Base-by-base conservation (phyloP, 352 stramenopile species). In the Globisporangium acanthophoron region DNA sequence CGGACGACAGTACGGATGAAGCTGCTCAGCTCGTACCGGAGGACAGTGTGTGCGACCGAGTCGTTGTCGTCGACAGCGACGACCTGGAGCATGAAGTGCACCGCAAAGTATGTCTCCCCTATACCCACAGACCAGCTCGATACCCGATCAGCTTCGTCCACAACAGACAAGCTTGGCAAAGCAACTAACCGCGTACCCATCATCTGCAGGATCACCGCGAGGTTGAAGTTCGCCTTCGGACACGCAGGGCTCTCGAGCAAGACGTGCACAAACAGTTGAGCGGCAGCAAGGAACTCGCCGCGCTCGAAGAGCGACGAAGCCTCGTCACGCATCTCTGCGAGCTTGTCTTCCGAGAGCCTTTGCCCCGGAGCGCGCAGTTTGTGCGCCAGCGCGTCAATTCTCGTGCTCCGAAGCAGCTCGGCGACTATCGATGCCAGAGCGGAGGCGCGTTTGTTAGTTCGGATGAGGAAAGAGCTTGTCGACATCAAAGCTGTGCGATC, bases 31-130 rank as follows among this genome's bases (percentile, higher is more conserved):
- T 46, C 58, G 12, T 65, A 89, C 80, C 78, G 59, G 21, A 92
- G 71, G 8, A 92, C 77, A 15, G 79, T 90, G 47, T 92, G 83
- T 5, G 83, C 80, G n/a, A 90, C 80, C 0, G 76, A 83, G 59
- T 92, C 83, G 51, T 73, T 76, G 54, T 90, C 80, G 33, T 87
- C 73, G 7, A 71, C 54, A 4, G 66, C 61, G 20, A 92, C 74
- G n/a, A 90, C 83, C n/a, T 76, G 71, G 29, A 91, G 62, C 75
- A 90, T 91, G 58, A 70, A 73, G 21, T 67, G 58, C 46, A 88
- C 70, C 9, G 80, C 79, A 48, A 92, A 87, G 51, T 85, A 85
- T 18, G 71, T 81, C 55, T 89, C 80, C 12, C 80, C 78, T 86
- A 41, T 5, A 37, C 9, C 21, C 11, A 43, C 37, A 43, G 8